phyloP scores from a whole-genome alignment of 1,284 basidiomycete species.

The Clitocybe nebularis region DNA sequence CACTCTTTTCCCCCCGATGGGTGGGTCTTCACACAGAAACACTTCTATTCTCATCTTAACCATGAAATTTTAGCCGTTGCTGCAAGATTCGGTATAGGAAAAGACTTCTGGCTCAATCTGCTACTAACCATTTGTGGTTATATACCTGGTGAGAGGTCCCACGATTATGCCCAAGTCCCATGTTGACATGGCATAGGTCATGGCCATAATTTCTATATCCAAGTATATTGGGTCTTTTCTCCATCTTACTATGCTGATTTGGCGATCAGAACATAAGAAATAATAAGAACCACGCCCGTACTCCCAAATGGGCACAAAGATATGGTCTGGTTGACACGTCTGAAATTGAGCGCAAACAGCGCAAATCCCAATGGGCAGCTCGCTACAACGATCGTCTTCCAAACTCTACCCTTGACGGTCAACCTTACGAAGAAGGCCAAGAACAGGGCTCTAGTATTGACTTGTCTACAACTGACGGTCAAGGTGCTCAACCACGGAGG shows the following conservation, averaged over 20 bases:
- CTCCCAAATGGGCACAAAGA: conserved; percentile 91
- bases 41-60: conserved; percentile 7
- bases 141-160: conserved; percentile 65
- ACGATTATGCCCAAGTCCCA: not conserved
- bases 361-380: conserved; percentile 81
- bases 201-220: conserved; percentile 89
- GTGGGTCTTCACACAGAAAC: conserved; percentile 39
- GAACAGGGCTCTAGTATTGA: conserved; percentile 43
- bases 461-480: conserved; percentile 36
- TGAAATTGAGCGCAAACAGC: conserved; percentile 71
- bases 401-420: conserved; percentile 66
- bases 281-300: conserved; percentile 87
- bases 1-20: conserved; percentile 82
- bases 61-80: conserved; percentile 69
- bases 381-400: conserved; percentile 85
- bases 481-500: conserved; percentile 23
- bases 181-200: conserved; percentile 51
- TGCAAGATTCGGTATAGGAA: conserved; percentile 89
- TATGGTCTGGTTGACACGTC: conserved; percentile 83
- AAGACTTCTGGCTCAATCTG: conserved; percentile 91
- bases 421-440: conserved; percentile 79
- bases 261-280: conserved; percentile 81
- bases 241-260: conserved; percentile 3
- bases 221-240: conserved; percentile 39
- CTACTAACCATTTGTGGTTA: conserved; percentile 89